These are phyloP conservation scores for Helianthus tuberosus DNA, from an alignment of 129 eudicot species.

Conservation along the genomic window DNA sequence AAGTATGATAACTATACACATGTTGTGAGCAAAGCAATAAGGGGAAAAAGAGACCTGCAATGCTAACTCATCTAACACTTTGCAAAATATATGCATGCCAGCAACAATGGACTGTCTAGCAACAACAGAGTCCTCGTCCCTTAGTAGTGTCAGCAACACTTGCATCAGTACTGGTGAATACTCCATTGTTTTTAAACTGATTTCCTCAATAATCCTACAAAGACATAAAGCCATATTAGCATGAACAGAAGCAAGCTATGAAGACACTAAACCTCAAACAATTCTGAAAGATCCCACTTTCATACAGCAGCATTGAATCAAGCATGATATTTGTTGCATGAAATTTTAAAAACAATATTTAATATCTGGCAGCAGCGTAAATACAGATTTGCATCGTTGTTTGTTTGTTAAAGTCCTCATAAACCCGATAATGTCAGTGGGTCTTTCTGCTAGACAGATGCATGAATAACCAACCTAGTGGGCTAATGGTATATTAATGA, in stretches of 20 bases:
- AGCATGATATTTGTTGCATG: constrained; percentile 6
- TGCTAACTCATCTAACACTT: constrained; percentile 62
- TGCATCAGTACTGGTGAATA: constrained; percentile 62
- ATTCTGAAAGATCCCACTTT: constrained; percentile 4
- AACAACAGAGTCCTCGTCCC: constrained; percentile 62
- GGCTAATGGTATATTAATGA: neutral
- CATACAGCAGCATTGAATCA: constrained; percentile 10
- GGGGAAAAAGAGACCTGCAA: constrained; percentile 58
- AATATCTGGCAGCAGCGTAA: neutral
- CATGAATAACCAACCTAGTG: neutral
- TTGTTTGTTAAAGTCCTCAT: neutral
- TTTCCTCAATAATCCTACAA: constrained; percentile 69
- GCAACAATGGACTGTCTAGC: constrained; percentile 71
- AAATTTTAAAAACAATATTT: neutral
- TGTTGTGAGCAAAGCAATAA: neutral
- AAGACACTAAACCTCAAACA: constrained; percentile 12
- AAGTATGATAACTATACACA: constrained; percentile 9
- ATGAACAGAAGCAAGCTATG: neutral
- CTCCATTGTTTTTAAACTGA: constrained; percentile 64
- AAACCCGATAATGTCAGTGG: neutral
- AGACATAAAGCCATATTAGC: constrained; percentile 25
- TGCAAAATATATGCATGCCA: constrained; percentile 65
- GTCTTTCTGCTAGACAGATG: neutral
- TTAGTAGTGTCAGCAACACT: constrained; percentile 59
- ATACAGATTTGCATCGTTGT: neutral